Percentiles rank a stretch among this genome's conserved stretches.
Evolutionary conservation across 768 basidiomycete genomes (phyloP).

Genomic region (Trametes gibbosa): DNA sequence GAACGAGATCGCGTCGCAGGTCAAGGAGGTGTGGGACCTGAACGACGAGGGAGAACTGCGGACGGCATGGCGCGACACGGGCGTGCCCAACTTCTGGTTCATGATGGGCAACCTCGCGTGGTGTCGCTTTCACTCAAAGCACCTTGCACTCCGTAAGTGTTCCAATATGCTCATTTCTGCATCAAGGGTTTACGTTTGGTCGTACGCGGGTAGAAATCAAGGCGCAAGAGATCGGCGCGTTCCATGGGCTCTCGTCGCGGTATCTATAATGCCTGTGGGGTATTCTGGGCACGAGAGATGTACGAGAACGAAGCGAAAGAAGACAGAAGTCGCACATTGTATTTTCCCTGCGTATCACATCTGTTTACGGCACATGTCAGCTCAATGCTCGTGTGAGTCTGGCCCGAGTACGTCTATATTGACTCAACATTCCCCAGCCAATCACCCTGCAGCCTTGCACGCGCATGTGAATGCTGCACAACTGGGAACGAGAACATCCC

Average conservation of each 20-base stretch:
- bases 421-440: neutral
- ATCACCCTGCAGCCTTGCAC: neutral
- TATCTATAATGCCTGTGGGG: neutral
- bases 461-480: neutral
- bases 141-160: constrained; percentile 60
- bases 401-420: neutral
- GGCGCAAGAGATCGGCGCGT: constrained; percentile 54
- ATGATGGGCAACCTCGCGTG: constrained; percentile 62
- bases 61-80: constrained; percentile 49
- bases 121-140: constrained; percentile 66
- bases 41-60: constrained; percentile 62
- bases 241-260: constrained; percentile 10
- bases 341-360: neutral
- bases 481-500: too few species aligned
- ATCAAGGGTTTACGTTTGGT: neutral
- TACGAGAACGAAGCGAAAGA: neutral
- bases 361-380: neutral
- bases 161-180: neutral
- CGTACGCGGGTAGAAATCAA: constrained; percentile 53
- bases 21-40: constrained; percentile 63
- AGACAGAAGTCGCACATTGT: neutral
- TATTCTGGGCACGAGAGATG: neutral
- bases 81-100: constrained; percentile 52
- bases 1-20: constrained; percentile 40
- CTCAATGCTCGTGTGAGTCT: neutral